Conservation (phyloP, 306 rosid species). For the Alnus glutinosa region DNA sequence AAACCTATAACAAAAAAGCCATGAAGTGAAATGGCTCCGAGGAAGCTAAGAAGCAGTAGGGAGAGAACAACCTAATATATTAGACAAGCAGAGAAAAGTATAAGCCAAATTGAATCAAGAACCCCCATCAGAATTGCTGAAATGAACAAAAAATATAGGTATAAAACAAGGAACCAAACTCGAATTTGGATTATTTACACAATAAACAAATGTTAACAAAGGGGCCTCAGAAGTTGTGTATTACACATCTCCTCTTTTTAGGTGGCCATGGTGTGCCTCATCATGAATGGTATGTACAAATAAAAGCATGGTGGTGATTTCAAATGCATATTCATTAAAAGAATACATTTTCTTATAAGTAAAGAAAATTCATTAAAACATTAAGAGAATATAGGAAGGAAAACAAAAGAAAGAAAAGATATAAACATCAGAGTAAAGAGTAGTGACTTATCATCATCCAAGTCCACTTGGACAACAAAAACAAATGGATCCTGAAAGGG, state of each 20-base stretch:
- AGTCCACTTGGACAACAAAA: neutral
- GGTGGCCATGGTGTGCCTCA: neutral
- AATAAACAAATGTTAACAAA: neutral
- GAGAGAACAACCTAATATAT: conserved; percentile 60
- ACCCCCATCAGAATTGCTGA: neutral
- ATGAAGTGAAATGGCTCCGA: conserved; percentile 70
- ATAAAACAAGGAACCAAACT: neutral
- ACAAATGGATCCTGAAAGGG: neutral
- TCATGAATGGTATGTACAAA: neutral
- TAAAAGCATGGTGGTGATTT: neutral
- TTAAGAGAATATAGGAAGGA: neutral
- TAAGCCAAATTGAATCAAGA: conserved; percentile 12
- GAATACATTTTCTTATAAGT: neutral
- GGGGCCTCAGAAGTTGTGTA: neutral
- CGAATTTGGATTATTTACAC: neutral
- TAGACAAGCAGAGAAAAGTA: conserved; percentile 33
- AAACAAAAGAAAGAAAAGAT: neutral
- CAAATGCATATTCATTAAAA: neutral
- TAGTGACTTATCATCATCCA: neutral
- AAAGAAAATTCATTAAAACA: neutral
- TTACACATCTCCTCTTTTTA: neutral
- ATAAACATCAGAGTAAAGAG: neutral
- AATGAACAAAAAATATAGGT: neutral
- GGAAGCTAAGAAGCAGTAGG: conserved; percentile 67
- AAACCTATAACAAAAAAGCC: conserved; percentile 66